Percentiles rank a stretch among this genome's conserved stretches.
These are phyloP conservation scores for Anisodus acutangulus DNA, from an alignment of 257 asterid species.

Conservation along the genomic window DNA sequence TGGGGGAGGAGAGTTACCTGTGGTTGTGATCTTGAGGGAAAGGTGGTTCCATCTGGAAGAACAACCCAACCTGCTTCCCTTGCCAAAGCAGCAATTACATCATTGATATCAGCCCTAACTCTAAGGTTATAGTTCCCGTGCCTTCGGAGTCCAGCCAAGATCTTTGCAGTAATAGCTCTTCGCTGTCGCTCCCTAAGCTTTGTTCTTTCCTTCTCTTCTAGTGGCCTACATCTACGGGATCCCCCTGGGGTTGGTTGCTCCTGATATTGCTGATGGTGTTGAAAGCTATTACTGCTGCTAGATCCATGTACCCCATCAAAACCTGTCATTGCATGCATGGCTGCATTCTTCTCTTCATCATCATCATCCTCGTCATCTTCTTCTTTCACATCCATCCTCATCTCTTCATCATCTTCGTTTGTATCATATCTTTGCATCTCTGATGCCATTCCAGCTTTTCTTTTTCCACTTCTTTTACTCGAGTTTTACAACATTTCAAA, in stretches of 20 bases:
- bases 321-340: conserved; percentile 47
- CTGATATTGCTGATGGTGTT: conserved; percentile 66
- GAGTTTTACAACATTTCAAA: conserved; percentile 29
- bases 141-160: conserved; percentile 95
- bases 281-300: conserved; percentile 54
- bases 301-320: conserved; percentile 64
- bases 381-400: conserved; percentile 94
- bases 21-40: conserved; percentile 65
- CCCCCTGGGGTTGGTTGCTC: conserved; percentile 82
- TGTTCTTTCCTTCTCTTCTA: conserved; percentile 97
- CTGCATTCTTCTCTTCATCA: conserved; percentile 66
- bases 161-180: conserved; percentile 95
- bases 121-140: conserved; percentile 97
- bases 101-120: conserved; percentile 97
- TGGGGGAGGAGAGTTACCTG: conserved; percentile 59
- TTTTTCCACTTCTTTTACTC: conserved; percentile 36
- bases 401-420: conserved; percentile 91
- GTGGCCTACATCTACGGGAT: conserved; percentile 86
- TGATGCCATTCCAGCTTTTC: conserved; percentile 48
- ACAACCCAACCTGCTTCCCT: conserved; percentile 99
- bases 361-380: conserved; percentile 66
- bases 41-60: conserved; percentile 99
- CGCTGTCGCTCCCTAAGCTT: conserved; percentile 96
- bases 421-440: conserved; percentile 77
- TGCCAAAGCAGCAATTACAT: conserved; percentile 96